phyloP scores from a whole-genome alignment of 2,329 filamentous ascomycete genomes.

The Microdochium trichocladiopsis region DNA sequence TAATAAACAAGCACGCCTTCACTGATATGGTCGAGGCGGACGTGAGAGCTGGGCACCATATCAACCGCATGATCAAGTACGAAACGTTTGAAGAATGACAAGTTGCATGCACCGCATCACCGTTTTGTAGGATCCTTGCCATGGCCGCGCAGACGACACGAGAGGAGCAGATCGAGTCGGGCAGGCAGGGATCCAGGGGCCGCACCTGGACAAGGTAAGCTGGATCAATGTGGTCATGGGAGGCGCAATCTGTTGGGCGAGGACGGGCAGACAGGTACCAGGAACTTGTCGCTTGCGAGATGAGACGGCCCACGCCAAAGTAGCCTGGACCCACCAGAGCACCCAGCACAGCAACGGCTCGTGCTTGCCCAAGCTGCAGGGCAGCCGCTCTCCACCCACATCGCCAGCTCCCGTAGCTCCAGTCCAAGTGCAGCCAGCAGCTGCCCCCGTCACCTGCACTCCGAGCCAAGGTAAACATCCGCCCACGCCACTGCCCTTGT shows the following conservation, averaged over 20 bases:
- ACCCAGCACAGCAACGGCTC: constrained; percentile 1
- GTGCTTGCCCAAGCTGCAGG: background rate
- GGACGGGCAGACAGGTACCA: background rate
- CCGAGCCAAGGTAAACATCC: background rate
- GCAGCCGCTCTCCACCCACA: background rate
- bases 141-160: too few species aligned
- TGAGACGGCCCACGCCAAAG: background rate
- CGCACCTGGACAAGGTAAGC: too few species aligned
- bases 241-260: background rate
- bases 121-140: too few species aligned
- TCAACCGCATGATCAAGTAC: too few species aligned
- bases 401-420: background rate
- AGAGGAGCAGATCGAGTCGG: too few species aligned
- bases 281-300: background rate
- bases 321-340: background rate
- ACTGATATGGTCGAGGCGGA: too few species aligned
- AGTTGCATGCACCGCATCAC: too few species aligned
- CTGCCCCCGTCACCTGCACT: background rate
- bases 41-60: too few species aligned
- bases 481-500: background rate
- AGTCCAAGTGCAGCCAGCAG: background rate
- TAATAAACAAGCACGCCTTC: too few species aligned
- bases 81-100: too few species aligned
- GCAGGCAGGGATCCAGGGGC: too few species aligned
- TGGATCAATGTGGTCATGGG: too few species aligned